Conservation (phyloP, 305 asterid species). For the Salvia sclarea region DNA sequence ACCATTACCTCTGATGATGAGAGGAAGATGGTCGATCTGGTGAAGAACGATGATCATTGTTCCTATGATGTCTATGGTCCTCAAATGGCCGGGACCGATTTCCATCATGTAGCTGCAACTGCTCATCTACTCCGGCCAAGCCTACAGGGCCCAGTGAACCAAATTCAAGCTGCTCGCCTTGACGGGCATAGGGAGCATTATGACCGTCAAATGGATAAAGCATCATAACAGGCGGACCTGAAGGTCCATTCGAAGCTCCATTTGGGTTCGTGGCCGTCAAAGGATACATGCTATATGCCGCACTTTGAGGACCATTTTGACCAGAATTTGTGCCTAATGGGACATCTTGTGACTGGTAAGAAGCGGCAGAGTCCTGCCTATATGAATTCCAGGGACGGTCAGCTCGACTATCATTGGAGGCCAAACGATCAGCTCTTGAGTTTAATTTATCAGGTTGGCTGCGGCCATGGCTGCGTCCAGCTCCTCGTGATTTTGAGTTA, state of each 20-base stretch:
- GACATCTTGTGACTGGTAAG: constrained; percentile 74
- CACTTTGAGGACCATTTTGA: constrained; percentile 63
- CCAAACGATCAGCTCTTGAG: constrained; percentile 58
- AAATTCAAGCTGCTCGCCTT: constrained; percentile 85
- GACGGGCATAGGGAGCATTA: constrained; percentile 50
- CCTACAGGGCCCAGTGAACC: constrained; percentile 81
- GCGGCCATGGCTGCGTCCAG: constrained; percentile 62
- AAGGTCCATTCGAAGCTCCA: constrained; percentile 73
- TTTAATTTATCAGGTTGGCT: constrained; percentile 66
- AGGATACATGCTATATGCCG: constrained; percentile 66
- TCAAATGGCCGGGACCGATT: constrained; percentile 53
- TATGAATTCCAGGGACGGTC: constrained; percentile 74
- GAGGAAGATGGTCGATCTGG: constrained; percentile 95
- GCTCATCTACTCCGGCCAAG: constrained; percentile 61
- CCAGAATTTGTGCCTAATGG: constrained; percentile 59
- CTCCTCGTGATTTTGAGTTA: constrained; percentile 67
- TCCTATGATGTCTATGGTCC: constrained; percentile 66
- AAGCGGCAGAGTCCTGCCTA: constrained; percentile 54
- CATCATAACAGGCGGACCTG: constrained; percentile 76
- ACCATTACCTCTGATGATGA: constrained; percentile 66
- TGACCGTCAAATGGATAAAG: constrained; percentile 81
- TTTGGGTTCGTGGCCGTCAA: constrained; percentile 51
- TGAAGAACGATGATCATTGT: constrained; percentile 60
- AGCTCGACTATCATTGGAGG: constrained; percentile 60
- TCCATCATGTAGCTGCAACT: constrained; percentile 61